These are phyloP conservation scores for Corymbia citriodora DNA, from an alignment of 441 rosid species.

Conservation along the genomic window DNA sequence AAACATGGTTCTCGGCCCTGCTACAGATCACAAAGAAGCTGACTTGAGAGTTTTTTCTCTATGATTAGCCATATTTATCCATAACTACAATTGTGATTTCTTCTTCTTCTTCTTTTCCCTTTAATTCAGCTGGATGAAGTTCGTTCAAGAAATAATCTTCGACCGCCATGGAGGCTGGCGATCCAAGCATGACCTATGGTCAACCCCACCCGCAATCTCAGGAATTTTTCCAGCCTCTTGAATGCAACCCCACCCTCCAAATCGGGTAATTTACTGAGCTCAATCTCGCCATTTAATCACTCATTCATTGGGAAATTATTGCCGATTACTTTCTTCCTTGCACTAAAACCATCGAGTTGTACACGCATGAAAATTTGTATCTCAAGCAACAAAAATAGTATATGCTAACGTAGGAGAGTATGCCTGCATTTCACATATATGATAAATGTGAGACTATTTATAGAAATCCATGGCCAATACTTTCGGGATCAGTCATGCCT, in stretches of 20 bases:
- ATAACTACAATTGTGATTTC: neutral
- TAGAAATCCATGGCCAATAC: neutral
- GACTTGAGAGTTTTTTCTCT: neutral
- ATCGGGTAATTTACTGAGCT: slow-evolving; percentile 55
- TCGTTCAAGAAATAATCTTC: slow-evolving; percentile 43
- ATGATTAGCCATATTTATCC: neutral
- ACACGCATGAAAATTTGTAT: neutral
- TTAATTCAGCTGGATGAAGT: slow-evolving; percentile 67
- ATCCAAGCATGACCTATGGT: slow-evolving; percentile 52
- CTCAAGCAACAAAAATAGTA: neutral
- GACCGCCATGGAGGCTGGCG: slow-evolving; percentile 56
- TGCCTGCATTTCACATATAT: neutral
- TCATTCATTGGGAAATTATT: neutral
- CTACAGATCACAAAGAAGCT: neutral
- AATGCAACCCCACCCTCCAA: slow-evolving; percentile 93
- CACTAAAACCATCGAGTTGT: neutral
- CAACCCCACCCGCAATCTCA: slow-evolving; percentile 66
- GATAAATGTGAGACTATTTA: neutral
- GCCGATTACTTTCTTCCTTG: neutral
- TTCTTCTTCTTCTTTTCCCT: neutral
- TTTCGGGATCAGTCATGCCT: neutral
- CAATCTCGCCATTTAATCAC: neutral
- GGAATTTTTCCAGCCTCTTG: slow-evolving; percentile 68
- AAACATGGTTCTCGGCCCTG: neutral
- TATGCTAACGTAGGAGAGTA: neutral